Conservation (phyloP, 345 rosid species). For the Citrus mangshanensis region DNA sequence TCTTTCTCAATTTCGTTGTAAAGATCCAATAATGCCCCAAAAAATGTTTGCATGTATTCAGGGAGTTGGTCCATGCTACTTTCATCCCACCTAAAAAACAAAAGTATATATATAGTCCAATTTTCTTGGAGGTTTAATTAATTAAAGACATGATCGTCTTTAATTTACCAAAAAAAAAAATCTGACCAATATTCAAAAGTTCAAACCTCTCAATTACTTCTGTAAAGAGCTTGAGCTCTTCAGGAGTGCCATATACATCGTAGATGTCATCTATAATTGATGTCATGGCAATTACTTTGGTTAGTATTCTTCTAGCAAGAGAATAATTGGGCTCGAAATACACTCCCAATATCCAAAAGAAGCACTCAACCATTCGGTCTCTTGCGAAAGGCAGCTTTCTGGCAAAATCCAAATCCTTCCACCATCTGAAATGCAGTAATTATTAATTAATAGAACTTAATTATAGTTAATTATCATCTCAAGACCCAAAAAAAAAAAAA, state of each 20-base stretch:
- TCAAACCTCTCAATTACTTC: slow-evolving; percentile 14
- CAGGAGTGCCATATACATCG: slow-evolving; percentile 17
- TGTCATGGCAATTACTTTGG: neutral
- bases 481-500: too few relatives aligned
- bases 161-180: too few relatives aligned
- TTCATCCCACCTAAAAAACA: slow-evolving; percentile 28
- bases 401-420: neutral
- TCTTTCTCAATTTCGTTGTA: slow-evolving; percentile 19
- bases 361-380: slow-evolving; percentile 17
- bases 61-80: slow-evolving; percentile 17
- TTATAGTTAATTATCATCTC: too few relatives aligned
- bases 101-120: neutral
- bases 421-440: slow-evolving; percentile 14
- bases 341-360: neutral
- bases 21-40: slow-evolving; percentile 8
- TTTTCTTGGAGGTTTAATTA: neutral
- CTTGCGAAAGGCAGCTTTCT: slow-evolving; percentile 6
- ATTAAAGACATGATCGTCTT: neutral
- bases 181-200: neutral
- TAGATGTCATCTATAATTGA: slow-evolving; percentile 14
- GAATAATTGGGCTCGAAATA: slow-evolving; percentile 17
- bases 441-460: too few relatives aligned
- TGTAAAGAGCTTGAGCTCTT: slow-evolving; percentile 14
- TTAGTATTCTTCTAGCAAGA: neutral
- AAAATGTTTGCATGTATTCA: slow-evolving; percentile 11